phyloP scores from a whole-genome alignment of 2,329 filamentous ascomycete genomes.

The Hypoxylon sp. region DNA sequence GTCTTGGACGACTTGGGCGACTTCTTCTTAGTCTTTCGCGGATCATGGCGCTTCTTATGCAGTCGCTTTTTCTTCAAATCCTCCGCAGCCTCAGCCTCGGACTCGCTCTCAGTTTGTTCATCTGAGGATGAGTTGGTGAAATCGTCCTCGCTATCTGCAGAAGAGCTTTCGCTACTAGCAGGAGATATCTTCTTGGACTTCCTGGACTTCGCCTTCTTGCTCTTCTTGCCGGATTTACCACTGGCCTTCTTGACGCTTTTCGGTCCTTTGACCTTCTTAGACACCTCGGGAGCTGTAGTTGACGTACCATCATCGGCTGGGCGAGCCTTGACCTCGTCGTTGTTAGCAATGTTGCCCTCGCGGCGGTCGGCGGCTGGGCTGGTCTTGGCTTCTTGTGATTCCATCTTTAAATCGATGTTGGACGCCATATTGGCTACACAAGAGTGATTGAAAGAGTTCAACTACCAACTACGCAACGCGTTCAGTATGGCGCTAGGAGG shows the following conservation, averaged over 20 bases:
- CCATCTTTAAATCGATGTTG: conserved; percentile 41
- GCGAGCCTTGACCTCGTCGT: conserved; percentile 37
- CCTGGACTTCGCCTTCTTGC: conserved; percentile 31
- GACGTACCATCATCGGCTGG: conserved; percentile 44
- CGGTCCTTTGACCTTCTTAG: conserved; percentile 47
- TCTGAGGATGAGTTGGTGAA: conserved; percentile 42
- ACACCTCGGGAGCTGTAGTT: conserved; percentile 35
- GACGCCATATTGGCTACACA: conserved; percentile 28
- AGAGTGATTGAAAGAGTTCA: not conserved
- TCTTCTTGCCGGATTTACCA: conserved; percentile 34
- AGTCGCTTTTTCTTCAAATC: conserved; percentile 48
- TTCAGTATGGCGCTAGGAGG: not conserved
- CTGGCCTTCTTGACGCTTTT: conserved; percentile 46
- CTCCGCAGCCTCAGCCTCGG: conserved; percentile 42
- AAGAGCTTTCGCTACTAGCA: conserved; percentile 35
- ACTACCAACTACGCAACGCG: conserved; percentile 1
- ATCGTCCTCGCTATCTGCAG: conserved; percentile 37
- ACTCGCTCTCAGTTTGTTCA: conserved; percentile 48
- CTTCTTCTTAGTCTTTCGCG: conserved; percentile 49
- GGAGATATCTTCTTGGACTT: conserved; percentile 41
- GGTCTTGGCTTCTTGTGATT: conserved; percentile 39
- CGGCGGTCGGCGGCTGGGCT: conserved; percentile 39
- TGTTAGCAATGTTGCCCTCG: conserved; percentile 37
- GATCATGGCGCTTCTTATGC: conserved; percentile 50
- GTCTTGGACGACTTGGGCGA: conserved; percentile 45